These are phyloP conservation scores for Erysimum cheiranthoides DNA, from an alignment of 345 rosid genomes.

Conservation along the genomic window DNA sequence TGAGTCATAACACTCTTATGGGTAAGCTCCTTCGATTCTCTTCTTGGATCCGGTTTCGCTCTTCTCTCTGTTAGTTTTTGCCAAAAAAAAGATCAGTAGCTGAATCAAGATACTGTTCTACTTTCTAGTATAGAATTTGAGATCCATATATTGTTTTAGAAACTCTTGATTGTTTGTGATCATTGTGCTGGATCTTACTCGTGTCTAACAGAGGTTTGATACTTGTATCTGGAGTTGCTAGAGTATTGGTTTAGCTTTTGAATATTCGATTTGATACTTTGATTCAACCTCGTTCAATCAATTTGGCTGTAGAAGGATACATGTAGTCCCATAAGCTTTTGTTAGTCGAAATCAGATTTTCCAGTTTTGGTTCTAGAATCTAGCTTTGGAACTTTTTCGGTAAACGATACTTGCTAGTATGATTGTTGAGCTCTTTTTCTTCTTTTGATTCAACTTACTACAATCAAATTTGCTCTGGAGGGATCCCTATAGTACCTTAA, in stretches of 20 bases:
- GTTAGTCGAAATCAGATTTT: background rate
- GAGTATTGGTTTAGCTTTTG: constrained; percentile 34
- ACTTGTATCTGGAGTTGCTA: background rate
- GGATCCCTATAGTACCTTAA: background rate
- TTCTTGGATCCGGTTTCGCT: constrained; percentile 23
- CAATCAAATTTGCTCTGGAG: constrained; percentile 4
- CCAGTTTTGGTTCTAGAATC: background rate
- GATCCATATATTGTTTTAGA: constrained; percentile 34
- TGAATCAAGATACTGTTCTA: too few relatives aligned
- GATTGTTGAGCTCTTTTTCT: background rate
- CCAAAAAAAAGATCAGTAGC: too few relatives aligned
- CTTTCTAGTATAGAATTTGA: too few relatives aligned
- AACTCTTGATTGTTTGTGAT: constrained; percentile 30
- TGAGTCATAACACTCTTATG: too few relatives aligned
- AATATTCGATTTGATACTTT: background rate
- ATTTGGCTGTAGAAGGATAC: background rate
- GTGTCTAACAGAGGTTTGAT: constrained; percentile 8
- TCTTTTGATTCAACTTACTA: background rate
- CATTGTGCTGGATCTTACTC: constrained; percentile 32
- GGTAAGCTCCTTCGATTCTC: constrained; percentile 52
- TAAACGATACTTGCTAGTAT: constrained; percentile 25
- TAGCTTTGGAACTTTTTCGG: constrained; percentile 1
- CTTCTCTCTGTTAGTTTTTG: background rate
- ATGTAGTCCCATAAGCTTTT: constrained; percentile 13
- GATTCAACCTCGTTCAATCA: background rate